phyloP scores from a whole-genome alignment of 2,329 filamentous ascomycete genomes.

The Malbranchea zuffiana region DNA sequence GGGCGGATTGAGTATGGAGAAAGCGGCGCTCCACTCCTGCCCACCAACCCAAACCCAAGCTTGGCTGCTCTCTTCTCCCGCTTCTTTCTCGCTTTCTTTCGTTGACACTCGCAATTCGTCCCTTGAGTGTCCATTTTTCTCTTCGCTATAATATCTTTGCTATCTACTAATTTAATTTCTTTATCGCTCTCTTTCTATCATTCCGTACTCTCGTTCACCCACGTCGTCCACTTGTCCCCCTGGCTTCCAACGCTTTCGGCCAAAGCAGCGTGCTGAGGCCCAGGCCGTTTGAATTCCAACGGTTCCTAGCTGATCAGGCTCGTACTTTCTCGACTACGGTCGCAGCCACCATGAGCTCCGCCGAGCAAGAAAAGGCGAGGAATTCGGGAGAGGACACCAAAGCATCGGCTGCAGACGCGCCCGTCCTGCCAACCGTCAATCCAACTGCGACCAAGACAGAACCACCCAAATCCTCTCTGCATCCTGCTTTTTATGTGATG shows the following conservation, averaged over 20 bases:
- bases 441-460: constrained; percentile 61
- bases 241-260: constrained; percentile 37
- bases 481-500: constrained; percentile 77
- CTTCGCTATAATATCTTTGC: too few species aligned
- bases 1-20: too few species aligned
- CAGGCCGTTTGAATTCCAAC: constrained; percentile 39
- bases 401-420: constrained; percentile 36
- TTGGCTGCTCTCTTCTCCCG: too few species aligned
- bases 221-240: constrained; percentile 21
- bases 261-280: constrained; percentile 34
- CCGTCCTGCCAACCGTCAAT: constrained; percentile 68
- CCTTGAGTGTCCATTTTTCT: too few species aligned
- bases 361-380: constrained; percentile 69
- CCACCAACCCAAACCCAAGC: too few species aligned
- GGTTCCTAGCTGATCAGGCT: constrained; percentile 36
- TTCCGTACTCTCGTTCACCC: constrained; percentile 14
- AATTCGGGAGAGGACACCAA: constrained; percentile 58
- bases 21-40: too few species aligned
- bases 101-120: too few species aligned
- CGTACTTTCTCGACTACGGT: constrained; percentile 25
- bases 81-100: too few species aligned
- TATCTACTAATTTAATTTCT: constrained; percentile 6
- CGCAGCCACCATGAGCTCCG: constrained; percentile 55
- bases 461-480: constrained; percentile 53
- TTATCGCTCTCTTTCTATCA: neutral